These are phyloP conservation scores for Alternaria alternata DNA, from an alignment of 2,329 filamentous ascomycete species.

Conservation along the genomic window DNA sequence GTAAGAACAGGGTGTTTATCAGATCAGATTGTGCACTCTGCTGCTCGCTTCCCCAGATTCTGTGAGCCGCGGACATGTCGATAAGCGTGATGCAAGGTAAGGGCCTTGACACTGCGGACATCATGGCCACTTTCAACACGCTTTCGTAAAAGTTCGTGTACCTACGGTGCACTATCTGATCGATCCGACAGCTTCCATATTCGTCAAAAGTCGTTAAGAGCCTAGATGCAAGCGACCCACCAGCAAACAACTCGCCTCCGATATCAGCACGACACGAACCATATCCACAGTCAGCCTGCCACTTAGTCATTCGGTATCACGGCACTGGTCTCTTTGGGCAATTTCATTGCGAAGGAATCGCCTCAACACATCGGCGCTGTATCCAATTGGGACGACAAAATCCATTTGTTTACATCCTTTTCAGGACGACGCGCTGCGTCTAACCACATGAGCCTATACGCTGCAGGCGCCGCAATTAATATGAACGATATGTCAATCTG, in stretches of 20 bases:
- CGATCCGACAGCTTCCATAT: background rate
- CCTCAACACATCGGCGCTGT: background rate
- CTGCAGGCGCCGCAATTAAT: conserved; percentile 14
- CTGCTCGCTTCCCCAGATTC: conserved; percentile 12
- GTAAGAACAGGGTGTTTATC: background rate
- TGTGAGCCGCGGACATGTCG: background rate
- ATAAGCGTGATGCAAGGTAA: background rate
- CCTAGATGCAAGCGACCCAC: conserved; percentile 1
- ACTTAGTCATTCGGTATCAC: background rate
- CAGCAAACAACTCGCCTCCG: background rate
- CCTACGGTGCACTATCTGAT: background rate
- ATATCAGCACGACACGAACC: background rate
- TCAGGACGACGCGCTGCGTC: background rate
- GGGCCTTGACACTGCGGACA: conserved; percentile 1
- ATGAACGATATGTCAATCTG: background rate
- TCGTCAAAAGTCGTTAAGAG: background rate
- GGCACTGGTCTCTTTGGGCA: background rate
- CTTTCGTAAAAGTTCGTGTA: background rate
- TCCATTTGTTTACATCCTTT: conserved; percentile 4
- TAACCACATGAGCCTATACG: conserved; percentile 1
- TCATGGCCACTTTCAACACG: conserved; percentile 4
- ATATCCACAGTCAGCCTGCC: background rate
- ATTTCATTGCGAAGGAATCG: background rate
- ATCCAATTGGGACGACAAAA: background rate
- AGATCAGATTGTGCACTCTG: conserved; percentile 1